A percentile compares a stretch with the other conserved stretches of the same genome.
These are phyloP conservation scores for Cladobotryum protrusum DNA, from an alignment of 2,329 filamentous ascomycete genomes.

Conservation along the genomic window DNA sequence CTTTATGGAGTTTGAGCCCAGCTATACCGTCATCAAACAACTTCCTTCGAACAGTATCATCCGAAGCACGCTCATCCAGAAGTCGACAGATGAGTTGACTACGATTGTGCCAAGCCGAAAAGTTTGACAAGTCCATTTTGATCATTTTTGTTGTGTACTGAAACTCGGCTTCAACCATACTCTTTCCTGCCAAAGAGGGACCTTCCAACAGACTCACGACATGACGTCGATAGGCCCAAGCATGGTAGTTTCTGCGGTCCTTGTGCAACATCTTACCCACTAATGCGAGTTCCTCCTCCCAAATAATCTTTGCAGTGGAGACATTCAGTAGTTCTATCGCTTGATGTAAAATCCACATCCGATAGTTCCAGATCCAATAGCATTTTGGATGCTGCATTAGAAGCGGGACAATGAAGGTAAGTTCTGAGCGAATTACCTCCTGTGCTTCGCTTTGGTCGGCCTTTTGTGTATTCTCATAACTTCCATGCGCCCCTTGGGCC, in stretches of 20 bases:
- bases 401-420: slow-evolving; percentile 77
- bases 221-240: slow-evolving; percentile 83
- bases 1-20: neutral
- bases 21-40: slow-evolving; percentile 65
- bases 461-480: slow-evolving; percentile 14
- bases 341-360: slow-evolving; percentile 74
- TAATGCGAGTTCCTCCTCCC: slow-evolving; percentile 77
- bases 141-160: slow-evolving; percentile 90
- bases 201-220: slow-evolving; percentile 73
- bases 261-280: slow-evolving; percentile 81
- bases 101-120: slow-evolving; percentile 93
- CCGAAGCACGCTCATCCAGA: slow-evolving; percentile 63
- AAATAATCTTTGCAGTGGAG: slow-evolving; percentile 56
- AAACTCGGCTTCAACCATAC: slow-evolving; percentile 75
- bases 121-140: slow-evolving; percentile 78
- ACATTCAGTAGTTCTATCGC: slow-evolving; percentile 58
- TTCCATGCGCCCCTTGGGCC: neutral
- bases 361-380: slow-evolving; percentile 99
- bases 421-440: slow-evolving; percentile 62
- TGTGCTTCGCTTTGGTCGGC: slow-evolving; percentile 21
- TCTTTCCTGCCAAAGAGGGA: slow-evolving; percentile 42
- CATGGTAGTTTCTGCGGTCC: slow-evolving; percentile 91
- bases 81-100: slow-evolving; percentile 75
- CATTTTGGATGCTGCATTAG: slow-evolving; percentile 87
- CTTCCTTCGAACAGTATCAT: slow-evolving; percentile 52